A percentile compares a stretch with the other conserved stretches of the same genome.
These are phyloP conservation scores for Fusarium dimerum DNA, from an alignment of 2,329 filamentous ascomycete species.

Conservation along the genomic window DNA sequence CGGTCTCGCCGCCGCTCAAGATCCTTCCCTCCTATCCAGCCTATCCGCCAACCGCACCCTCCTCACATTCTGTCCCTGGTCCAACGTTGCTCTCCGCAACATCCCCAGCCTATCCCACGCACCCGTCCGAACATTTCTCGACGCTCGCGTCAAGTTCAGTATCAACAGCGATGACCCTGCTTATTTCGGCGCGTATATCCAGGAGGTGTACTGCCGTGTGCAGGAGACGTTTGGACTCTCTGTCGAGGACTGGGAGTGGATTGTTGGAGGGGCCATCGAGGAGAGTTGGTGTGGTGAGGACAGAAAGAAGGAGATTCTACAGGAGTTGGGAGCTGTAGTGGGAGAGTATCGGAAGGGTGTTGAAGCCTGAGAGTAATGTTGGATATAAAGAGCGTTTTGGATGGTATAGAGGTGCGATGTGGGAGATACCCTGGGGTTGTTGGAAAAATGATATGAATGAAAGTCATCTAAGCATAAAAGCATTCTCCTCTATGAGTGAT, in stretches of 20 bases:
- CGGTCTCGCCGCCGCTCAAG: constrained; percentile 65
- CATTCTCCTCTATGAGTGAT: not conserved
- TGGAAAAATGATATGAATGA: not conserved
- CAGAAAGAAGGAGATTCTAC: constrained; percentile 61
- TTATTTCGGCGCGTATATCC: constrained; percentile 74
- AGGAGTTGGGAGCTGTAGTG: constrained; percentile 39
- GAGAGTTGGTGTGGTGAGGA: constrained; percentile 69
- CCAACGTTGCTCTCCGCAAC: constrained; percentile 57
- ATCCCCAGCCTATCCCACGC: constrained; percentile 33
- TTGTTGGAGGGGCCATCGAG: constrained; percentile 62
- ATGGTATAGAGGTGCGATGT: not conserved
- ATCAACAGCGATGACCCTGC: constrained; percentile 76
- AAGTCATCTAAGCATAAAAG: not conserved
- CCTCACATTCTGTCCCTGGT: constrained; percentile 72
- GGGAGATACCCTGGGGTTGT: constrained; percentile 11
- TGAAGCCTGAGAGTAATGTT: constrained; percentile 1
- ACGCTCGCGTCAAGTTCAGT: constrained; percentile 65
- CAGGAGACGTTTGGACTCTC: constrained; percentile 69
- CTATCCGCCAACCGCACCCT: constrained; percentile 60
- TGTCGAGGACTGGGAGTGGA: constrained; percentile 65
- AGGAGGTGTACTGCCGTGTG: constrained; percentile 72
- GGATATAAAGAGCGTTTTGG: not conserved
- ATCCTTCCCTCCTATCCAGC: constrained; percentile 57
- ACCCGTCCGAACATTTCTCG: constrained; percentile 64
- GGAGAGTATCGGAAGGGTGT: constrained; percentile 14